Base-by-base conservation (phyloP, 2,329 filamentous ascomycete genomes). In the Hypoxylon sp. region DNA sequence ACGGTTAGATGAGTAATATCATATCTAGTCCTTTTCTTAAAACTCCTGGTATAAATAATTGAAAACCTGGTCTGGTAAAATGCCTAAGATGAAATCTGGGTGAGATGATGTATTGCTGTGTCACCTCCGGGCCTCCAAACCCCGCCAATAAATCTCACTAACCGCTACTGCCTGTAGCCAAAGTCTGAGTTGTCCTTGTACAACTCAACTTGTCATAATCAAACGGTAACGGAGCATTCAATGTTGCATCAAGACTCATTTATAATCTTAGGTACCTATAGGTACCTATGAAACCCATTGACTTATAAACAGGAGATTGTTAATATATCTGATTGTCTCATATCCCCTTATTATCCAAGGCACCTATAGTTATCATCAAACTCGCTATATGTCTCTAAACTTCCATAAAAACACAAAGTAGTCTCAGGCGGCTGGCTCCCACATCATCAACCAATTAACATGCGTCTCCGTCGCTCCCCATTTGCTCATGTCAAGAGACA, bases 401-500 rank as follows among this genome's bases (percentile, higher is more conserved):
- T 40, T n/a, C n/a, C 16, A 9, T 11, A 40, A 40, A 3, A 26
- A 24, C 20, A 46, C 20, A 46, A 55, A 9, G 20, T 4, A 50
- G n/a, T 6, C 48, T 61, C 49, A 32, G 48, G 44, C 26, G 67
- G 61, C 14, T 73, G 67, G 61, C 14, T 73, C 63, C 32, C 57
- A 73, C 8, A 70, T 71, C 76, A 76, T 77, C 16, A 68, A 70
- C 70, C 71, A 77, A 0, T 50, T 70, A 12, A 61, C 63, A 48
- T 72, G 71, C 9, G 61, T 64, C 16, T 67, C 63, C 42, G 72
- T 66, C 2, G 72, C 58, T 2, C 76, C 77, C 75, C 75, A 78
- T 61, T 70, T 72, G 52, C 72, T 74, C 48, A 76, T 64, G 51
- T 79, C 75, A 1, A 74, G 30, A 8, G 51, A 56, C 4, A 71